Evolutionary conservation across 345 rosid genomes (phyloP).

Genomic region (Linum trigynum): DNA sequence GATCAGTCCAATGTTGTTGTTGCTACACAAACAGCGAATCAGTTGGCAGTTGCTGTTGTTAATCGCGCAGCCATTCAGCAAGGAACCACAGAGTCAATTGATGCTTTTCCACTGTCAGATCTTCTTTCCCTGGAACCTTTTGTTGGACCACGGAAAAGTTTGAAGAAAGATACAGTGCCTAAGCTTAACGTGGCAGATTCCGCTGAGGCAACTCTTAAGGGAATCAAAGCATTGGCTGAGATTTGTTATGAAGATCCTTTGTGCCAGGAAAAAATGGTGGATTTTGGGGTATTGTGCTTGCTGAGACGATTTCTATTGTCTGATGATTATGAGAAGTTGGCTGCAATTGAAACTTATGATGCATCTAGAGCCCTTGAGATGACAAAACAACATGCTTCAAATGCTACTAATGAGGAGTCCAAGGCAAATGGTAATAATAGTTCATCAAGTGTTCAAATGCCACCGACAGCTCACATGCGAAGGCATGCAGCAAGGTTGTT

Average conservation of each 20-base stretch:
- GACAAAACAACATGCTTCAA: slow-evolving; percentile 39
- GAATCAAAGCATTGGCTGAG: slow-evolving; percentile 75
- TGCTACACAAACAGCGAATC: slow-evolving; percentile 60
- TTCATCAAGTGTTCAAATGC: slow-evolving; percentile 62
- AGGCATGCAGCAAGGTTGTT: slow-evolving; percentile 90
- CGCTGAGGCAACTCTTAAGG: slow-evolving; percentile 81
- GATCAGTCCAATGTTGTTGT: slow-evolving; percentile 62
- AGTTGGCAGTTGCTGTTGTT: slow-evolving; percentile 72
- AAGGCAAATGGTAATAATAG: slow-evolving; percentile 33
- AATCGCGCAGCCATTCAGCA: slow-evolving; percentile 61
- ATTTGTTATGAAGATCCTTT: slow-evolving; percentile 58
- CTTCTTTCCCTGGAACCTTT: slow-evolving; percentile 87
- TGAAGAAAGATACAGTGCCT: slow-evolving; percentile 56
- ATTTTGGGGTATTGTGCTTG: slow-evolving; percentile 71
- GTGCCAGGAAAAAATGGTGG: slow-evolving; percentile 57
- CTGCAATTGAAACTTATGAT: slow-evolving; percentile 84
- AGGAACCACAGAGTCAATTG: slow-evolving; percentile 40
- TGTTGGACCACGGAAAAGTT: slow-evolving; percentile 45
- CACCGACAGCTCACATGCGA: slow-evolving; percentile 82
- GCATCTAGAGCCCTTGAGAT: slow-evolving; percentile 62
- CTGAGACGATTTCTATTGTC: slow-evolving; percentile 65
- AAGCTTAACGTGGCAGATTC: slow-evolving; percentile 77
- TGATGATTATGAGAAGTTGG: slow-evolving; percentile 91
- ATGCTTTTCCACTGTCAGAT: slow-evolving; percentile 57
- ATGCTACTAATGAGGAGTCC: slow-evolving; percentile 36